Evolutionary conservation across 2,329 filamentous ascomycete genomes (phyloP).

Genomic region (Helicocarpus griseus): DNA sequence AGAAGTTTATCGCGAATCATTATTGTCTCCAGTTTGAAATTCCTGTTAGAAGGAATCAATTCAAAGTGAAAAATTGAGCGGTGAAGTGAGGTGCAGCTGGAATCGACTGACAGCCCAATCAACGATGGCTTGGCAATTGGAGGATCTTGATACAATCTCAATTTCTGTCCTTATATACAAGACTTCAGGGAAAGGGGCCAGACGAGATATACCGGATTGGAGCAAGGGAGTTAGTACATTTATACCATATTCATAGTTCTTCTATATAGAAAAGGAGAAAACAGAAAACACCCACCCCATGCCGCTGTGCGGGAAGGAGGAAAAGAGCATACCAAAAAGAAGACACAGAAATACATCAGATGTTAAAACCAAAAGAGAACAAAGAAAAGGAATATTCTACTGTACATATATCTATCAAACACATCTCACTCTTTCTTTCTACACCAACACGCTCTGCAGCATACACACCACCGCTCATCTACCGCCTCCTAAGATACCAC

Average conservation of each 20-base stretch:
- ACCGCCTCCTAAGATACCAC: conserved; percentile 84
- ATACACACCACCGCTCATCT: conserved; percentile 21
- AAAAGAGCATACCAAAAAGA: neutral
- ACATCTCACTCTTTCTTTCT: neutral
- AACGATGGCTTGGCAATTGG: too few species aligned
- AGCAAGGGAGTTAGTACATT: too few species aligned
- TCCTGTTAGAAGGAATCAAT: neutral
- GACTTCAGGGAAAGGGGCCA: too few species aligned
- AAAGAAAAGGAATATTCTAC: neutral
- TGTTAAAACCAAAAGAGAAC: neutral
- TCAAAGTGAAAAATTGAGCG: neutral
- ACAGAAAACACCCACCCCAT: too few species aligned
- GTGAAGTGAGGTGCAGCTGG: too few species aligned
- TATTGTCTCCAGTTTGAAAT: neutral
- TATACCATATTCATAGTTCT: too few species aligned
- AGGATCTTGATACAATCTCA: too few species aligned
- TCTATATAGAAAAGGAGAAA: neutral
- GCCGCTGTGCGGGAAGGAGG: too few species aligned
- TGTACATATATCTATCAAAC: neutral
- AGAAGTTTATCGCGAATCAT: neutral
- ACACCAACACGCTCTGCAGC: neutral
- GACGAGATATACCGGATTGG: too few species aligned
- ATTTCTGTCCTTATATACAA: too few species aligned
- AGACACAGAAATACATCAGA: neutral
- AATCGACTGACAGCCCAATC: too few species aligned